Base-by-base conservation (phyloP, 2,329 filamentous ascomycete genomes). In the Epicoccum sorghinum region DNA sequence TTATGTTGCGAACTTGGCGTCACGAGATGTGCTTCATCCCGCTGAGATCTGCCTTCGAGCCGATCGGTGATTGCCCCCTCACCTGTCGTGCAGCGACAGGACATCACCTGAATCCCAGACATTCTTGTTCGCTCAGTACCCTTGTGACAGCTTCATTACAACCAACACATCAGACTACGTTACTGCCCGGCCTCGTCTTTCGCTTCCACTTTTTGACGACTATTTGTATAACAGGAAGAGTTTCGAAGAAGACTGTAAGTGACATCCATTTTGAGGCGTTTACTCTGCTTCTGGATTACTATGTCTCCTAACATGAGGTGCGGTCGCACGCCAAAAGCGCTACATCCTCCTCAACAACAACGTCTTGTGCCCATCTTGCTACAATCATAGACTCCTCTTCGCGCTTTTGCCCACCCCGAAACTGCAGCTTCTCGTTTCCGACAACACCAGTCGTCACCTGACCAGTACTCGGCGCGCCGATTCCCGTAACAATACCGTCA, bases 401-500 rank as follows among this genome's bases (percentile, higher is more conserved):
- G 29, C 69, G 61, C 68, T 71, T 73, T 24, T 44, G 43, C 13
- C 61, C 68, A 18, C 57, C 69, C 8, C 51, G 56, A 54, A 81
- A 81, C 55, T 72, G 55, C 59, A 81, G 53, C 8, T 78, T 72
- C 71, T 82, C 79, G 43, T 81, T 81, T 8, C 80, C 80, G 7
- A 80, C 75, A 0, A 82, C 79, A 6, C 79, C 76, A 10, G 67
- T 83, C 36, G 79, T 62, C 9, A 85, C 77, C 74, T 80, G 77
- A 1, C 76, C 78, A 25, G 52, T 68, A 36, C 68, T 71, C 29
- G 71, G 71, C 27, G 70, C 67, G 10, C 71, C 71, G 25, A 85
- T 78, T 0, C 82, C 82, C 8, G 69, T 60, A 3, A 86, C 78
- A 38, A 74, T 59, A 2, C 83, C 83, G 48, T 78, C 74, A 0